Percentiles rank a stretch among this genome's conserved stretches.
These are phyloP conservation scores for Zalaria obscura DNA, from an alignment of 2,329 filamentous ascomycete species.

Conservation along the genomic window DNA sequence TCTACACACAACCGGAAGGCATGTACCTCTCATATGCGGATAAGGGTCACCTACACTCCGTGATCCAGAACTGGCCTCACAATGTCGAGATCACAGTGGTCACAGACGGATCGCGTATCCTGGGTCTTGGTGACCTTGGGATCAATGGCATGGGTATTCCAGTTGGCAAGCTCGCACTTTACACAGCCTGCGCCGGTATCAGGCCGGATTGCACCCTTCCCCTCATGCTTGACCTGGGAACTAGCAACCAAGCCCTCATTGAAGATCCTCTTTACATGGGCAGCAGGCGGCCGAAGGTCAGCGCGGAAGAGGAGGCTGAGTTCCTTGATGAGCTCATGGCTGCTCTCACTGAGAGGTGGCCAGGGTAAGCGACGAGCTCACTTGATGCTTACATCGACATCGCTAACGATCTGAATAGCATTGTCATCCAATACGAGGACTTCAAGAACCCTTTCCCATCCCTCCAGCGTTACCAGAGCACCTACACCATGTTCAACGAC, in stretches of 20 bases:
- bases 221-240: slow-evolving; percentile 48
- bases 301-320: slow-evolving; percentile 64
- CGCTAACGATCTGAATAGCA: slow-evolving; percentile 30
- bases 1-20: slow-evolving; percentile 88
- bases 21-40: slow-evolving; percentile 95
- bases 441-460: slow-evolving; percentile 97
- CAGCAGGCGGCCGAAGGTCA: slow-evolving; percentile 67
- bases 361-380: slow-evolving; percentile 34
- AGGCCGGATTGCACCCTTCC: slow-evolving; percentile 57
- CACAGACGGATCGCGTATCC: slow-evolving; percentile 86
- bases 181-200: slow-evolving; percentile 91
- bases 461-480: slow-evolving; percentile 74
- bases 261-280: slow-evolving; percentile 87
- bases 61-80: slow-evolving; percentile 88
- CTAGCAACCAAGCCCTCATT: slow-evolving; percentile 46
- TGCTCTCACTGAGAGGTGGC: slow-evolving; percentile 66
- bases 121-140: slow-evolving; percentile 86
- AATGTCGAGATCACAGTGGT: slow-evolving; percentile 93
- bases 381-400: slow-evolving; percentile 4
- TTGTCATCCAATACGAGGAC: slow-evolving; percentile 87
- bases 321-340: slow-evolving; percentile 98
- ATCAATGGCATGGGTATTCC: slow-evolving; percentile 97
- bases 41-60: slow-evolving; percentile 73
- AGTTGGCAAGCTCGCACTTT: slow-evolving; percentile 88
- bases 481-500: slow-evolving; percentile 95